Evolutionary conservation across 1,284 basidiomycete species (phyloP), one percentile per base, ranked within the genome.

Genomic region (Sanghuangporus weigelae): DNA sequence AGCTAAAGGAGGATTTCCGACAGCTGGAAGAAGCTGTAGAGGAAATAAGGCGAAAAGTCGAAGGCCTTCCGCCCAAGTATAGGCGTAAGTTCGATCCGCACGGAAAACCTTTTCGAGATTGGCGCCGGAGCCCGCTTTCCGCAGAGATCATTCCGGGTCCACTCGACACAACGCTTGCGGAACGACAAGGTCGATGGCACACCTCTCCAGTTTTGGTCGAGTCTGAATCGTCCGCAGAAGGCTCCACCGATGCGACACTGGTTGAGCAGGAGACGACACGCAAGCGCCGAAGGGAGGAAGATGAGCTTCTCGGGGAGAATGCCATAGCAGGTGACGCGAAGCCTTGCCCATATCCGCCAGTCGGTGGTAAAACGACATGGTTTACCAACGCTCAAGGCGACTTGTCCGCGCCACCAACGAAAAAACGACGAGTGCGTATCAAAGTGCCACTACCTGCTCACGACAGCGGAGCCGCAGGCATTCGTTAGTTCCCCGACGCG

Each of bases 71-170:
- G 14, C 49, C 59, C 6, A 36, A 21, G 35, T 63, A 63, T 21
- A 55, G 48, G 23, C 39, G 61, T 8, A 19, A n/a, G 16, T 14
- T 57, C 14, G 61, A 63, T 39, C 61, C 56, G 2, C 36, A 38
- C 19, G 55, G 61, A 16, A 16, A 19, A 16, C 44, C 61, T 7
- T 63, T 63, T 26, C 35, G 14, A 35, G 49, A 44, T 16, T 63
- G 61, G 61, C 55, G 57, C 11, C 57, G 57, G 16, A 48, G 58
- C 26, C 44, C 55, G 5, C 36, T 56, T 19, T 57, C 55, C 7
- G 48, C 55, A 7, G 38, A 21, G 21, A 7, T 40, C 26, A 55
- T 54, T 31, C 61, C 61, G n/a, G 19, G 23, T 2, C 42, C 44
- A 26, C 50, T 63, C 44, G 40, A 58, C 55, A 63, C 61, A 16